Conservation (phyloP, 805 yeast species). For the Nakazawaea peltata region DNA sequence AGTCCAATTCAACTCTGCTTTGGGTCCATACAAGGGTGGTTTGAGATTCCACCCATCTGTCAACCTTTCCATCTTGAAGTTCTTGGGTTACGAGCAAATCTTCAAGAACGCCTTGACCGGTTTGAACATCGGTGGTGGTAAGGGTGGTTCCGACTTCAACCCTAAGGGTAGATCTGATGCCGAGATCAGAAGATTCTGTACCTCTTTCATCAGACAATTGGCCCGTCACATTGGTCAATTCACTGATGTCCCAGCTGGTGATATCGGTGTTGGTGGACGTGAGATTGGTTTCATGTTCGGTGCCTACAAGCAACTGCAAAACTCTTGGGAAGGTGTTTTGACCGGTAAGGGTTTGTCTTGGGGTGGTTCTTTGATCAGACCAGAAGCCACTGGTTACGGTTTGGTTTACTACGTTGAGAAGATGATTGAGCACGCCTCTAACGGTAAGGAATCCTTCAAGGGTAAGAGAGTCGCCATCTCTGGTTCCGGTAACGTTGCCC, state of each 20-base stretch:
- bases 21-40: constrained; percentile 99
- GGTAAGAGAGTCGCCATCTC: constrained; percentile 96
- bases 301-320: constrained; percentile 87
- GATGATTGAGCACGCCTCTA: constrained; percentile 90
- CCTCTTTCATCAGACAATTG: constrained; percentile 91
- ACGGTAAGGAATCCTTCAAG: constrained; percentile 80
- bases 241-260: constrained; percentile 99
- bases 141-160: constrained; percentile 98
- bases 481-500: constrained; percentile 99
- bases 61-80: constrained; percentile 89
- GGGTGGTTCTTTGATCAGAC: constrained; percentile 99
- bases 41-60: constrained; percentile 96
- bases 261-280: constrained; percentile 97
- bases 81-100: constrained; percentile 96
- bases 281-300: constrained; percentile 94
- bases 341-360: constrained; percentile 97
- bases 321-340: constrained; percentile 93
- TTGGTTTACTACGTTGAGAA: constrained; percentile 93
- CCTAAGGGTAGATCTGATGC: constrained; percentile 90
- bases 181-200: constrained; percentile 96
- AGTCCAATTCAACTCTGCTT: constrained; percentile 96
- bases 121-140: constrained; percentile 97
- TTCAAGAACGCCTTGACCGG: constrained; percentile 98
- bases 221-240: constrained; percentile 94
- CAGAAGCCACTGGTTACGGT: constrained; percentile 99